Percentiles rank a stretch among this genome's conserved stretches.
phyloP scores from a whole-genome alignment of 192 early-diverging fungal species.

The Backusella morwellensis region DNA sequence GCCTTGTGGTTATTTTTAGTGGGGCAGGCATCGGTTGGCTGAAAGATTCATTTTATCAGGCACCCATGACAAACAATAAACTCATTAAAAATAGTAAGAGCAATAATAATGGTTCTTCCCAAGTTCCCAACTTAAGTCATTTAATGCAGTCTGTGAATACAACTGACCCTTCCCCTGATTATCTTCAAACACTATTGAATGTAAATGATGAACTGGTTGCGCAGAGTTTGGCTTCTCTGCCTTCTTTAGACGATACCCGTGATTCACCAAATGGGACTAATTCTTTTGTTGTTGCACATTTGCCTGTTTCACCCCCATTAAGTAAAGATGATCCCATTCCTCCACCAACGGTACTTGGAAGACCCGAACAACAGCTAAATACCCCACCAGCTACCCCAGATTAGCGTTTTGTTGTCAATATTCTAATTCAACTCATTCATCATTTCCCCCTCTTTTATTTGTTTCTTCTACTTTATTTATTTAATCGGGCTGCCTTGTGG shows the following conservation, averaged over 20 bases:
- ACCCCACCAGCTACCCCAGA: slow-evolving; percentile 3
- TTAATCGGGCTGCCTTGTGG: not conserved
- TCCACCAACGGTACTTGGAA: slow-evolving; percentile 48
- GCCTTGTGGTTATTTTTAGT: slow-evolving; percentile 1
- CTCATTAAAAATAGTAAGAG: not conserved
- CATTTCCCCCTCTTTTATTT: not conserved
- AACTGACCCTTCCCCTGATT: not conserved
- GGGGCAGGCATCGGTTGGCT: slow-evolving; percentile 39
- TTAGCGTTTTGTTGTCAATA: not conserved
- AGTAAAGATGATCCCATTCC: slow-evolving; percentile 57
- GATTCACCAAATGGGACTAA: not conserved
- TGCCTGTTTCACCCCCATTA: slow-evolving; percentile 36
- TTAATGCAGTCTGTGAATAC: slow-evolving; percentile 1
- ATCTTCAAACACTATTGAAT: not conserved
- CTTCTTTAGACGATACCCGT: not conserved
- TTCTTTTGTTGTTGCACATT: slow-evolving; percentile 21
- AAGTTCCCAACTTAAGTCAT: not conserved
- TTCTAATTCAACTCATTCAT: not conserved
- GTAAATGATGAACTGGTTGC: not conserved
- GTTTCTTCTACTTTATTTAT: not conserved
- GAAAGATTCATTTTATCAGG: not conserved
- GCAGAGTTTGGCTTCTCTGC: not conserved
- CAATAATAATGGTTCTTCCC: not conserved
- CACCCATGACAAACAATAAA: slow-evolving; percentile 3
- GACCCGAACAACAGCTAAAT: slow-evolving; percentile 17